Evolutionary conservation across 768 basidiomycete species (phyloP).

Genomic region (Sporobolomyces phaffii): DNA sequence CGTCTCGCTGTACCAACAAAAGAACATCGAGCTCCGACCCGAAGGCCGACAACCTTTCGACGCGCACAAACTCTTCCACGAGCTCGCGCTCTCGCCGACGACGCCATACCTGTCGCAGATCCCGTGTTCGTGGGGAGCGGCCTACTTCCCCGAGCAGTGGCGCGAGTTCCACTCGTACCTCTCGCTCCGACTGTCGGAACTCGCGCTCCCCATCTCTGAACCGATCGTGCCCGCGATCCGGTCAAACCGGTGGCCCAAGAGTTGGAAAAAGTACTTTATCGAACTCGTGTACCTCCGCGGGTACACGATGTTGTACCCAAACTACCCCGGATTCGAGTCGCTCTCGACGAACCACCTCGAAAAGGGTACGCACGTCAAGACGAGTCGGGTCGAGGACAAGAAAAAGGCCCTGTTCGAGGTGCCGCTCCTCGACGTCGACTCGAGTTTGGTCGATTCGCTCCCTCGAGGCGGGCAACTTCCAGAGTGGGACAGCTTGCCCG

Average conservation of each 20-base stretch:
- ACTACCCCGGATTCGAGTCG: conserved; percentile 64
- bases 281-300: conserved; percentile 74
- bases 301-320: conserved; percentile 84
- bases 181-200: conserved; percentile 60
- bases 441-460: conserved; percentile 55
- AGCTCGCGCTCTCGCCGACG: conserved; percentile 46
- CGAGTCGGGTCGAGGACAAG: conserved; percentile 51
- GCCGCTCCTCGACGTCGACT: conserved; percentile 57
- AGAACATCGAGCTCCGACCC: conserved; percentile 65
- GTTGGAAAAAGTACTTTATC: conserved; percentile 87
- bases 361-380: conserved; percentile 70
- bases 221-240: conserved; percentile 66
- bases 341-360: conserved; percentile 88
- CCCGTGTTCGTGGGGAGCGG: conserved; percentile 85
- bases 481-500: conserved; percentile 56
- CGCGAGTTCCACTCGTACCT: conserved; percentile 77
- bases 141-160: conserved; percentile 86
- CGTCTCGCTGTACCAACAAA: conserved; percentile 80
- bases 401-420: conserved; percentile 63
- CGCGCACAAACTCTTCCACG: conserved; percentile 57
- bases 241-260: conserved; percentile 71
- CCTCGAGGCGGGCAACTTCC: conserved; percentile 58
- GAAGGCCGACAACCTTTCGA: conserved; percentile 65
- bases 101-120: conserved; percentile 78
- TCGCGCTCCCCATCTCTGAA: conserved; percentile 47